Percentiles rank a stretch among this genome's conserved stretches.
Evolutionary conservation across 345 rosid species (phyloP).

Genomic region (Citrus mangshanensis): DNA sequence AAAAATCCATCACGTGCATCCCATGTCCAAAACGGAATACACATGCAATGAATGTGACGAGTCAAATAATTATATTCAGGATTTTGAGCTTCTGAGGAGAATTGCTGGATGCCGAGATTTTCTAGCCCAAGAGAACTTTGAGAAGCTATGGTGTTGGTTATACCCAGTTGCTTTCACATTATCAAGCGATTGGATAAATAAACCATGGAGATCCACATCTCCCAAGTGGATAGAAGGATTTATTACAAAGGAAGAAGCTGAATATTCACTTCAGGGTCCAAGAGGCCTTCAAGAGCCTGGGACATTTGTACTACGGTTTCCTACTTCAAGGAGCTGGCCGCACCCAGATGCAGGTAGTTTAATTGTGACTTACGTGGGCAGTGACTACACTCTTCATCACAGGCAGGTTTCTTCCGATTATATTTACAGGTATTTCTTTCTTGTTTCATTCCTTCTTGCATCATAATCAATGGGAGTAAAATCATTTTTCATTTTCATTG

Average conservation of each 20-base stretch:
- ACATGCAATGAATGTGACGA: not conserved
- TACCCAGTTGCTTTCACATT: conserved; percentile 76
- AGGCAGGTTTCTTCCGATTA: conserved; percentile 57
- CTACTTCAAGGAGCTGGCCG: conserved; percentile 98
- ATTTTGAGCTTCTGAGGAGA: conserved; percentile 63
- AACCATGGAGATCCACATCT: conserved; percentile 64
- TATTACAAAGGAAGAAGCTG: conserved; percentile 94
- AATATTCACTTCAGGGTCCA: conserved; percentile 68
- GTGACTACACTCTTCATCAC: conserved; percentile 62
- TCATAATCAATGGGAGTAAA: not conserved
- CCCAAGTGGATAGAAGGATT: conserved; percentile 97
- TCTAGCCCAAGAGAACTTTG: conserved; percentile 84
- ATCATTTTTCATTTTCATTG: not conserved
- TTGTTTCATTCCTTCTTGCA: conserved; percentile 1
- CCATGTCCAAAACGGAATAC: not conserved
- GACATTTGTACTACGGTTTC: conserved; percentile 85
- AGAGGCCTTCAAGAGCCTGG: conserved; percentile 85
- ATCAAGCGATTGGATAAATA: conserved; percentile 55
- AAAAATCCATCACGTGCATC: not conserved
- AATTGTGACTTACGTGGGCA: conserved; percentile 77
- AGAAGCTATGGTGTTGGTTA: conserved; percentile 96
- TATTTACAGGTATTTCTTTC: conserved; percentile 47
- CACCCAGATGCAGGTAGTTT: conserved; percentile 94
- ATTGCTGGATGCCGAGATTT: conserved; percentile 79
- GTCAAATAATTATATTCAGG: conserved; percentile 39